Base-by-base conservation (phyloP, 2,329 filamentous ascomycete genomes). In the Diaporthe sp. region DNA sequence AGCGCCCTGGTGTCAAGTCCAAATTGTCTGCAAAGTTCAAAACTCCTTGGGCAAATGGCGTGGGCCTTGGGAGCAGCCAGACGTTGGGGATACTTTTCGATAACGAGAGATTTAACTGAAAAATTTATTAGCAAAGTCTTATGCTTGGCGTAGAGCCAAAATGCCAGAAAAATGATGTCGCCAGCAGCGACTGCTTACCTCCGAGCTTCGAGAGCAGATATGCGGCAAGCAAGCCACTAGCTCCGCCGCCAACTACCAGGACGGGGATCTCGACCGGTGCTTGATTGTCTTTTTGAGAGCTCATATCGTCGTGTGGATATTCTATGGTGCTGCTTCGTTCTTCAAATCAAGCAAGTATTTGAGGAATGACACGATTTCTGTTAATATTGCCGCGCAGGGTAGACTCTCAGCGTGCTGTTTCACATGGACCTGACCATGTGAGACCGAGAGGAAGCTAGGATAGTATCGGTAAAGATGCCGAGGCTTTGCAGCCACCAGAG, bases 241-340 rank as follows among this genome's bases (percentile, higher is more conserved):
- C 82, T 2, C 83, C 82, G 6, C 82, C 83, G 30, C 82, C 82
- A 45, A 83, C 77, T 47, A 84, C 82, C 13, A 85, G 77, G n/a
- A 84, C 81, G 25, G 81, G 81, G 9, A 83, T 77, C 17, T 81
- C 76, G 35, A 75, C 38, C 25, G 28, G 28, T 33, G 28, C 42
- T n/a, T 66, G 28, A 15, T 2, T n/a, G 28, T 28, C 28, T 47
- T 35, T 47, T 33, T 8, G 10, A 33, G 28, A 3, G 12, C 28
- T 66, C 60, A 66, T 66, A 9, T 47, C 42, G 28, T n/a, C 7
- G 19, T 6, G 28, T 4, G 28, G 3, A 8, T 1, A n/a, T 25
- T 9, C 2, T 28, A 17, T 10, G 19, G 35, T 17, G 28, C 12
- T n/a, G 8, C 6, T 2, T 30, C 3, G 10, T 33, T 13, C n/a